phyloP scores from a whole-genome alignment of 1,284 basidiomycete genomes.

The Boletus semigastroideus region DNA sequence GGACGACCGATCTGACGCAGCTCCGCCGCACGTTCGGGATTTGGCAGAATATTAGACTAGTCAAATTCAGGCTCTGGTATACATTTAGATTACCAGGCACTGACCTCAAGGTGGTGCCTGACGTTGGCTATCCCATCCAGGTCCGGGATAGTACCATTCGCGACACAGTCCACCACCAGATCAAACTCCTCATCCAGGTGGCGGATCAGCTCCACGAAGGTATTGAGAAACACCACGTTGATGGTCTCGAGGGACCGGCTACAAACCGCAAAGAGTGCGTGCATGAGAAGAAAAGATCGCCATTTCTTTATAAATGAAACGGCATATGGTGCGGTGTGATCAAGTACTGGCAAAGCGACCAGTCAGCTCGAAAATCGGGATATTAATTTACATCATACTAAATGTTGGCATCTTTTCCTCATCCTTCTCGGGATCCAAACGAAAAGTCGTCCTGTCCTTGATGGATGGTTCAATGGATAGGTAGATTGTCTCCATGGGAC shows the following conservation, averaged over 20 bases:
- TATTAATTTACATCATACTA: constrained; percentile 10
- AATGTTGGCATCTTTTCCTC: constrained; percentile 16
- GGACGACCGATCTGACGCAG: too few relatives aligned
- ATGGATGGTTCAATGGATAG: not conserved
- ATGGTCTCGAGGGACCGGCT: constrained; percentile 1
- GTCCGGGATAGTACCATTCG: too few relatives aligned
- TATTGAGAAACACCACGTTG: constrained; percentile 1
- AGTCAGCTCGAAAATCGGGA: not conserved
- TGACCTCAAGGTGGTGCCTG: too few relatives aligned
- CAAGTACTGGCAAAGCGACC: not conserved
- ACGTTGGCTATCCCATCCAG: too few relatives aligned
- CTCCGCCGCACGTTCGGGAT: too few relatives aligned
- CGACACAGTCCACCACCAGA: too few relatives aligned
- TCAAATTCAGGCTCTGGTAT: too few relatives aligned
- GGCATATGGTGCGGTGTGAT: not conserved
- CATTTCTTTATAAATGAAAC: not conserved
- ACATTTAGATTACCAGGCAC: too few relatives aligned
- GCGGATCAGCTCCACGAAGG: not conserved
- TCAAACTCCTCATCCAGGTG: too few relatives aligned
- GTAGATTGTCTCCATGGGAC: not conserved
- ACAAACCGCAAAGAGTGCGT: constrained; percentile 4
- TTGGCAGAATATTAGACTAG: too few relatives aligned
- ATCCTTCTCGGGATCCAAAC: constrained; percentile 10
- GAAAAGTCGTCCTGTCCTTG: not conserved
- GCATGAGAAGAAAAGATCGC: not conserved